Percentiles rank a stretch among this genome's conserved stretches.
Conservation (phyloP, 805 yeast genomes). For the Yamadazyma tumulicola region DNA sequence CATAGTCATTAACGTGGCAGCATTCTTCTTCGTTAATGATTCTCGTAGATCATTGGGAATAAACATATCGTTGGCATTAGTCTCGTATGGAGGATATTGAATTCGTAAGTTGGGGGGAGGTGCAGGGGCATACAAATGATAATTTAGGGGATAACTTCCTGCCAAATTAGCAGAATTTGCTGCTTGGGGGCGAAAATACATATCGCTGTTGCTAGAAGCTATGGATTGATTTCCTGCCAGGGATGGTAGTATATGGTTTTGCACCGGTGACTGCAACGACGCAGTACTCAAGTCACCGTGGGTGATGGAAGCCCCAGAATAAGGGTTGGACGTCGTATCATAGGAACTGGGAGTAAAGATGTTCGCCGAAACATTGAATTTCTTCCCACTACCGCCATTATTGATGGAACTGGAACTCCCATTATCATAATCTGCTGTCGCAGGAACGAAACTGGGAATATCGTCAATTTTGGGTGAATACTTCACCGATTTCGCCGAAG, state of each 20-base stretch:
- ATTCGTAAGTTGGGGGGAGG: conserved; percentile 71
- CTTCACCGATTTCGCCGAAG: conserved; percentile 18
- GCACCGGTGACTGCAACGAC: conserved; percentile 3
- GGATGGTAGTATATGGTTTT: not conserved
- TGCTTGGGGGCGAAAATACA: conserved; percentile 10
- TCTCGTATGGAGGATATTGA: conserved; percentile 66
- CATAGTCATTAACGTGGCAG: conserved; percentile 71
- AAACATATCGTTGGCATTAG: conserved; percentile 66
- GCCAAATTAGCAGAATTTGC: conserved; percentile 15
- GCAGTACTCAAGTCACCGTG: conserved; percentile 1
- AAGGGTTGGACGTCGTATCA: conserved; percentile 1
- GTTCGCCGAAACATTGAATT: conserved; percentile 38
- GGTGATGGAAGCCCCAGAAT: conserved; percentile 5
- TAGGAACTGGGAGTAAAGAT: conserved; percentile 30
- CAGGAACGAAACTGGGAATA: conserved; percentile 49
- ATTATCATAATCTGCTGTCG: conserved; percentile 8
- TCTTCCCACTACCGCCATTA: conserved; percentile 16
- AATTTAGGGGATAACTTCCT: conserved; percentile 70
- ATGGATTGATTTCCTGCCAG: conserved; percentile 4
- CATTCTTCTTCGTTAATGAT: conserved; percentile 66
- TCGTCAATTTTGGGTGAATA: conserved; percentile 48
- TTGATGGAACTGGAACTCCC: conserved; percentile 3
- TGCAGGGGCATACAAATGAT: conserved; percentile 85
- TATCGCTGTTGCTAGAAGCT: conserved; percentile 17
- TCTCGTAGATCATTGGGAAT: conserved; percentile 72